A percentile compares a stretch with the other conserved stretches of the same genome.
Evolutionary conservation across 23 red algal species (phyloP).

Genomic region (Rhodosorus marinus): DNA sequence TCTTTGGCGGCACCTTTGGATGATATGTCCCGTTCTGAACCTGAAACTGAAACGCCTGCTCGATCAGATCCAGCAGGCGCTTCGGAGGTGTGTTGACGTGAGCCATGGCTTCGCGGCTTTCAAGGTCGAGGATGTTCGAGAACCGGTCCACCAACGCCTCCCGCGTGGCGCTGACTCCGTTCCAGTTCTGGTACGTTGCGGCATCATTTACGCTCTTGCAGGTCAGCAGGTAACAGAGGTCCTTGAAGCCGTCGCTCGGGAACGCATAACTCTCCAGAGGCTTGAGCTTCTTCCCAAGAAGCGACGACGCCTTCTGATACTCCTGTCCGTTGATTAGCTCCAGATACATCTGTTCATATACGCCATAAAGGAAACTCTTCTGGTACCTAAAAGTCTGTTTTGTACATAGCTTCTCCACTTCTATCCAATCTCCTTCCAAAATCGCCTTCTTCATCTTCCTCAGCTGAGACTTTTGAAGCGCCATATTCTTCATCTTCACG

Average conservation of each 20-base stretch:
- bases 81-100: slow-evolving; percentile 39
- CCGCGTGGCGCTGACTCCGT: slow-evolving; percentile 30
- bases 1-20: slow-evolving; percentile 48
- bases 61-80: slow-evolving; percentile 45
- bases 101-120: slow-evolving; percentile 13
- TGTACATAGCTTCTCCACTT: slow-evolving; percentile 65
- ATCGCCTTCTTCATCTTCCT: slow-evolving; percentile 65
- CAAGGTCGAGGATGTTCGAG: slow-evolving; percentile 64
- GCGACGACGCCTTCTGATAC: slow-evolving; percentile 65
- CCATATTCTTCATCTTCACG: slow-evolving; percentile 32
- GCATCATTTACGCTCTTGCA: slow-evolving; percentile 89
- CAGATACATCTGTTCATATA: slow-evolving; percentile 79
- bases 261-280: slow-evolving; percentile 68
- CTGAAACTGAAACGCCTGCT: slow-evolving; percentile 84
- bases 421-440: slow-evolving; percentile 78
- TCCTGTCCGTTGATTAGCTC: slow-evolving; percentile 87
- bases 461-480: slow-evolving; percentile 40
- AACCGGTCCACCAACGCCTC: slow-evolving; percentile 73
- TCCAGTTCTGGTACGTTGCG: slow-evolving; percentile 63
- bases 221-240: slow-evolving; percentile 93
- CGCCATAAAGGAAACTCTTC: slow-evolving; percentile 76
- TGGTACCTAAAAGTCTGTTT: slow-evolving; percentile 45
- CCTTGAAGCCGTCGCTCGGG: slow-evolving; percentile 58
- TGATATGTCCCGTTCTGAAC: slow-evolving; percentile 45
- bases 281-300: slow-evolving; percentile 73